Evolutionary conservation across 1,284 basidiomycete genomes (phyloP).

Genomic region (Ceratobasidium sp.): DNA sequence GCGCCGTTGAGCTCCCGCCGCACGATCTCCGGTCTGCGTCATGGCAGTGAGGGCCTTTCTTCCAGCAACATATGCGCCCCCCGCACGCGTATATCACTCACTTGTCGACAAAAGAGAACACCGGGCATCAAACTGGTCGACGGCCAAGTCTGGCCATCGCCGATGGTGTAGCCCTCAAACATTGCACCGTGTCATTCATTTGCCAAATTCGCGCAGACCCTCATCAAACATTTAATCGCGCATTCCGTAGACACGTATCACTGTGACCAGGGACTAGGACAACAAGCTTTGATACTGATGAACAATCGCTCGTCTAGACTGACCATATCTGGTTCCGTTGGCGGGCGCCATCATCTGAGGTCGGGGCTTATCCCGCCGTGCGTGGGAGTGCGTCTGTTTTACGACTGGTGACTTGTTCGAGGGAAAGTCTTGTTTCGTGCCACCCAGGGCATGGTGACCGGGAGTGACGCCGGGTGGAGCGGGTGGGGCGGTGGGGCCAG

Average conservation of each 20-base stretch:
- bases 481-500: conserved; percentile 29
- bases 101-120: conserved; percentile 10
- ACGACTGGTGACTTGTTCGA: conserved; percentile 16
- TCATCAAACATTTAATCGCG: conserved; percentile 27
- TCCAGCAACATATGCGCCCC: neutral
- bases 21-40: conserved; percentile 34
- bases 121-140: conserved; percentile 23
- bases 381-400: conserved; percentile 33
- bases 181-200: conserved; percentile 2
- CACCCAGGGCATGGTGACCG: neutral
- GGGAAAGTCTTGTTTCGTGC: too few relatives aligned
- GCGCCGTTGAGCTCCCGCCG: conserved; percentile 32
- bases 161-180: neutral
- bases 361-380: conserved; percentile 32
- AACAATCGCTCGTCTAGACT: neutral
- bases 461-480: conserved; percentile 30
- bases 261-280: conserved; percentile 6
- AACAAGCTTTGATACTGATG: neutral
- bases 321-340: neutral
- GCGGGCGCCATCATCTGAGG: conserved; percentile 34
- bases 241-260: conserved; percentile 11
- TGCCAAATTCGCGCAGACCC: conserved; percentile 1
- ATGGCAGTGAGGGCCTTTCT: neutral
- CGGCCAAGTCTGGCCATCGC: conserved; percentile 14
- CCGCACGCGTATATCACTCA: conserved; percentile 18